Conservation (phyloP, 805 yeast species). For the Ogataea nakhonphanomensis region DNA sequence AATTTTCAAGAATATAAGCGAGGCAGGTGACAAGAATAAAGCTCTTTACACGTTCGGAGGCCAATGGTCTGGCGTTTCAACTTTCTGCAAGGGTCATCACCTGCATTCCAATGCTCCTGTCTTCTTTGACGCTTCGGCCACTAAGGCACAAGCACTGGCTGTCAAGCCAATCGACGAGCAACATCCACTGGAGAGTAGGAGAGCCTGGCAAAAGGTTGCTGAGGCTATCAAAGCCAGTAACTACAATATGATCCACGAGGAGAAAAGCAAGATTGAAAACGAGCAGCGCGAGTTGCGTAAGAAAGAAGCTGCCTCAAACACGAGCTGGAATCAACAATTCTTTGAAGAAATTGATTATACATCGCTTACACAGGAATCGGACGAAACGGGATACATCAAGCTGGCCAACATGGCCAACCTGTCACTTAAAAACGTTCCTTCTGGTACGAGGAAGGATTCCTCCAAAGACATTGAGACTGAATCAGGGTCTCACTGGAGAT, state of each 20-base stretch:
- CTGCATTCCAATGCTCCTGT: conserved; percentile 45
- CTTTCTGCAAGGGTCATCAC: conserved; percentile 54
- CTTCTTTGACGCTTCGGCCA: conserved; percentile 60
- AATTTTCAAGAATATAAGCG: conserved; percentile 55
- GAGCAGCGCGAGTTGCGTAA: conserved; percentile 79
- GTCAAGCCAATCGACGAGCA: conserved; percentile 86
- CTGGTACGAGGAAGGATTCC: conserved; percentile 46
- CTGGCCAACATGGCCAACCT: conserved; percentile 49
- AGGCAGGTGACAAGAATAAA: conserved; percentile 47
- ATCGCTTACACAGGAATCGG: conserved; percentile 27
- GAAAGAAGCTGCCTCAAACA: conserved; percentile 62
- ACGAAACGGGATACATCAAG: conserved; percentile 36
- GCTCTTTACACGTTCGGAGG: conserved; percentile 81
- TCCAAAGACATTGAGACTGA: conserved; percentile 53
- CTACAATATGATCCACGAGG: conserved; percentile 68
- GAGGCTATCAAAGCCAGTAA: conserved; percentile 76
- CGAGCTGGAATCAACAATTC: conserved; percentile 79
- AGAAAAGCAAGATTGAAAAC: conserved; percentile 78
- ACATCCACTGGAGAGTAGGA: conserved; percentile 75
- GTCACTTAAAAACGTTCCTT: conserved; percentile 62
- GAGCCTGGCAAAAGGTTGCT: conserved; percentile 89
- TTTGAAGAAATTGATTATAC: conserved; percentile 51
- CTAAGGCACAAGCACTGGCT: conserved; percentile 49
- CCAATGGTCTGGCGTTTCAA: conserved; percentile 85
- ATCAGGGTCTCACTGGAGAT: conserved; percentile 62